Percentiles rank a stretch among this genome's conserved stretches.
phyloP scores from a whole-genome alignment of 176 grass and related monocot species.

The Juncus effusus region DNA sequence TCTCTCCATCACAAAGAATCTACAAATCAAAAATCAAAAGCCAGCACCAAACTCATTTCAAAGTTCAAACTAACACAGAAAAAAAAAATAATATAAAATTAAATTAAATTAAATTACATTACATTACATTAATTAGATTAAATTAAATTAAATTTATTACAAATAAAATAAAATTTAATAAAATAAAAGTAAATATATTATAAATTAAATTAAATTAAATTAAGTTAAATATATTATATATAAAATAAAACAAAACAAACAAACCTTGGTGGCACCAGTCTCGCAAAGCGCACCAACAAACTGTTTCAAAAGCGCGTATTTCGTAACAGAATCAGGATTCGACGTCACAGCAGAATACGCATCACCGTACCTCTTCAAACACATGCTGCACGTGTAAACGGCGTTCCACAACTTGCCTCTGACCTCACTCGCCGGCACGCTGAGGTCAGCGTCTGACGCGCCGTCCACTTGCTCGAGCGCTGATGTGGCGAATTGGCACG shows the following conservation, averaged over 20 bases:
- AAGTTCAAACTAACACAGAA: too few relatives aligned
- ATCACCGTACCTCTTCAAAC: conserved; percentile 78
- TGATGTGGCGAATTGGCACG: conserved; percentile 85
- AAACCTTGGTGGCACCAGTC: conserved; percentile 79
- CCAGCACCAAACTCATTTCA: conserved; percentile 14
- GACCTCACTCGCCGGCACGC: conserved; percentile 49
- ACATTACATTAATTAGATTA: too few relatives aligned
- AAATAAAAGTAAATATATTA: too few relatives aligned
- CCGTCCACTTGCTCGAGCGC: conserved; percentile 86
- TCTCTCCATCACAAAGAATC: conserved; percentile 81
- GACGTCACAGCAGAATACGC: conserved; percentile 87
- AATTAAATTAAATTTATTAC: too few relatives aligned
- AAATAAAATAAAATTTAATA: too few relatives aligned
- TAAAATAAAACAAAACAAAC: conserved; percentile 16
- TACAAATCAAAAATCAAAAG: conserved; percentile 25
- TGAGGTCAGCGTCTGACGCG: conserved; percentile 36
- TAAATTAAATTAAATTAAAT: too few relatives aligned
- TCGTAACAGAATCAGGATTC: conserved; percentile 84
- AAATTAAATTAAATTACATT: too few relatives aligned
- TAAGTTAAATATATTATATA: too few relatives aligned
- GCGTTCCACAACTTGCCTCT: conserved; percentile 77
- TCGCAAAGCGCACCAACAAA: conserved; percentile 96
- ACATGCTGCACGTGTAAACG: conserved; percentile 83
- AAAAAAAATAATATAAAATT: not conserved
- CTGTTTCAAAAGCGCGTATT: conserved; percentile 85